phyloP scores from a whole-genome alignment of 257 asterid species.

The Nemophila menziesii region DNA sequence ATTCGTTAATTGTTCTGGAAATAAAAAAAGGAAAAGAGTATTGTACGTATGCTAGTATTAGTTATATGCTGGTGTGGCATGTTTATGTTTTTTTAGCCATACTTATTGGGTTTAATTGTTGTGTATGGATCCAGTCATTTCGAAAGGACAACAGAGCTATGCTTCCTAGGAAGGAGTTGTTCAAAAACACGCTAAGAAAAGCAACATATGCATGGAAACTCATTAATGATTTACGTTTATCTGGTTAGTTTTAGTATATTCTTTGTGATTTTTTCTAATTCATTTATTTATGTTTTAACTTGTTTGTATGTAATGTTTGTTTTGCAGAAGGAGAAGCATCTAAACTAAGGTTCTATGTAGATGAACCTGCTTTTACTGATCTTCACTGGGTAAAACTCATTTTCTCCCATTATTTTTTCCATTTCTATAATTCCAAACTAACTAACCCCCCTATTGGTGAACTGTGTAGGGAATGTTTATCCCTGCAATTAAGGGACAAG shows the following conservation, averaged over 20 bases:
- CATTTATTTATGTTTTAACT: background rate
- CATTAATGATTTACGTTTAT: slow-evolving; percentile 57
- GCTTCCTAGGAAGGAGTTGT: slow-evolving; percentile 83
- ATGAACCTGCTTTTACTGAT: slow-evolving; percentile 92
- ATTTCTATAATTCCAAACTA: background rate
- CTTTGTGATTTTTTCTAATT: background rate
- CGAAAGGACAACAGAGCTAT: slow-evolving; percentile 74
- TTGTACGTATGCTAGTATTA: too few species aligned
- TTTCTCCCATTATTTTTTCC: slow-evolving; percentile 2
- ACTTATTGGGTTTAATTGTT: slow-evolving; percentile 1
- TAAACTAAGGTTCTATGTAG: slow-evolving; percentile 57
- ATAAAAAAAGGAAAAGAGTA: too few species aligned
- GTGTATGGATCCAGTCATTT: slow-evolving; percentile 52
- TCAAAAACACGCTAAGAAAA: slow-evolving; percentile 84
- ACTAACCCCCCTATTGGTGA: background rate
- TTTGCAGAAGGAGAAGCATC: slow-evolving; percentile 87
- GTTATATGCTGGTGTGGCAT: background rate
- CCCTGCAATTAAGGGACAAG: slow-evolving; percentile 91
- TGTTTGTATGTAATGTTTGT: too few species aligned
- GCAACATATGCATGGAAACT: slow-evolving; percentile 77
- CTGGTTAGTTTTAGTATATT: slow-evolving; percentile 30
- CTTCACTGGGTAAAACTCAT: slow-evolving; percentile 99
- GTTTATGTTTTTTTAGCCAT: slow-evolving; percentile 3
- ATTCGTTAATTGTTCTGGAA: too few species aligned
- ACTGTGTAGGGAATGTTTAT: slow-evolving; percentile 83